phyloP scores from a whole-genome alignment of 306 rosid genomes.

The Morella rubra region DNA sequence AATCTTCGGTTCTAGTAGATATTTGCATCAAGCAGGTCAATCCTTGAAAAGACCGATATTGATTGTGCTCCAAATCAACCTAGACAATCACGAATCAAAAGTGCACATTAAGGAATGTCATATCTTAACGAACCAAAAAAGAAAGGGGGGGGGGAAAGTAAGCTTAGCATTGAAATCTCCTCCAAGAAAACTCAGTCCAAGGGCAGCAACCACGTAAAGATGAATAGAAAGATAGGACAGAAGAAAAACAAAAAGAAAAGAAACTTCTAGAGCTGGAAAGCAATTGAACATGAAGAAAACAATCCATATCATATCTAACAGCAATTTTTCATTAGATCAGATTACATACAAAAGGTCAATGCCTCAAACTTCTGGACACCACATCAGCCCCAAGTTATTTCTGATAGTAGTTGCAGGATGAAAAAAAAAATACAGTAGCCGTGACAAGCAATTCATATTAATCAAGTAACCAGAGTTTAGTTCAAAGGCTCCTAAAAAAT shows the following conservation, averaged over 20 bases:
- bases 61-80: slow-evolving; percentile 98
- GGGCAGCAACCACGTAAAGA: neutral
- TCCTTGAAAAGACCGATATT: slow-evolving; percentile 94
- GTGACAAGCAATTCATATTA: neutral
- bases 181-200: neutral
- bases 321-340: neutral
- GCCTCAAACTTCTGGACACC: neutral
- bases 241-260: neutral
- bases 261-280: neutral
- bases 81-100: slow-evolving; percentile 29
- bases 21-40: slow-evolving; percentile 97
- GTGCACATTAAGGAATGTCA: neutral
- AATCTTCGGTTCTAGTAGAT: slow-evolving; percentile 91
- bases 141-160: neutral
- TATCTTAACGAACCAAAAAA: neutral
- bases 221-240: neutral
- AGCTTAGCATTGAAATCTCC: neutral
- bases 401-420: neutral
- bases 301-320: neutral
- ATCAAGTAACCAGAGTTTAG: neutral
- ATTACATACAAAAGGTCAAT: neutral
- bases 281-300: neutral
- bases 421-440: neutral
- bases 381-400: neutral
- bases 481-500: neutral